Conservation (phyloP, 2,329 filamentous ascomycete genomes). For the Pseudogymnoascus sp. region DNA sequence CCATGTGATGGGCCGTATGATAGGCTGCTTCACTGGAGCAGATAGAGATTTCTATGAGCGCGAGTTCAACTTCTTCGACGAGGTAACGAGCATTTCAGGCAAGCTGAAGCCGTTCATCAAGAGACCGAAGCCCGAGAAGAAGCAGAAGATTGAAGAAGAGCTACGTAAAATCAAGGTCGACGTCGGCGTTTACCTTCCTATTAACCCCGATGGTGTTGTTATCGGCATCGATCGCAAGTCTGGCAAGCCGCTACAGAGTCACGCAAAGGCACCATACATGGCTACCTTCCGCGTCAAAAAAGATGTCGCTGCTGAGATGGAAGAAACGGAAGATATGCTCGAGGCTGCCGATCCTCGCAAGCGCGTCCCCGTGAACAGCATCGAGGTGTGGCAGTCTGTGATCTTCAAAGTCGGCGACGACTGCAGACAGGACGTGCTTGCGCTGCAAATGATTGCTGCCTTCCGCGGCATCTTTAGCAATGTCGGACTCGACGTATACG, state of each 20-base stretch:
- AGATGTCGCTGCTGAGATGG: conserved; percentile 46
- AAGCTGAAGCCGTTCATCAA: conserved; percentile 94
- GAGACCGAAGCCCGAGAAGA: conserved; percentile 89
- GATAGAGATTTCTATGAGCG: conserved; percentile 86
- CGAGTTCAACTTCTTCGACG: conserved; percentile 97
- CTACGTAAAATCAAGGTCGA: conserved; percentile 95
- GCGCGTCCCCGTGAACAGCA: conserved; percentile 44
- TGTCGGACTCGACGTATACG: conserved; percentile 91
- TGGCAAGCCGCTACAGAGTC: conserved; percentile 92
- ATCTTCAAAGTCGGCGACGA: conserved; percentile 99
- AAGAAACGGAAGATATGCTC: conserved; percentile 46
- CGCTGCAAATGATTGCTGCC: conserved; percentile 93
- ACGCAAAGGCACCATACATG: conserved; percentile 98
- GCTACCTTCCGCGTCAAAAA: conserved; percentile 97
- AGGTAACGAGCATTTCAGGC: conserved; percentile 90
- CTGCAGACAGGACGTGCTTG: conserved; percentile 92
- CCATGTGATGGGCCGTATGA: conserved; percentile 76
- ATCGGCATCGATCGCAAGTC: conserved; percentile 98
- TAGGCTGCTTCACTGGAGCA: conserved; percentile 68
- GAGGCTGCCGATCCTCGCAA: conserved; percentile 39
- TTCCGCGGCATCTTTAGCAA: conserved; percentile 96
- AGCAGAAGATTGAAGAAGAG: conserved; percentile 98
- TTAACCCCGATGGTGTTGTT: conserved; percentile 93
- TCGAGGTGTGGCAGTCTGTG: conserved; percentile 97
- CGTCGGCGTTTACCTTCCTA: conserved; percentile 92